Conservation (phyloP, 2,329 filamentous ascomycete species). For the Sporothrix euskadiensis region DNA sequence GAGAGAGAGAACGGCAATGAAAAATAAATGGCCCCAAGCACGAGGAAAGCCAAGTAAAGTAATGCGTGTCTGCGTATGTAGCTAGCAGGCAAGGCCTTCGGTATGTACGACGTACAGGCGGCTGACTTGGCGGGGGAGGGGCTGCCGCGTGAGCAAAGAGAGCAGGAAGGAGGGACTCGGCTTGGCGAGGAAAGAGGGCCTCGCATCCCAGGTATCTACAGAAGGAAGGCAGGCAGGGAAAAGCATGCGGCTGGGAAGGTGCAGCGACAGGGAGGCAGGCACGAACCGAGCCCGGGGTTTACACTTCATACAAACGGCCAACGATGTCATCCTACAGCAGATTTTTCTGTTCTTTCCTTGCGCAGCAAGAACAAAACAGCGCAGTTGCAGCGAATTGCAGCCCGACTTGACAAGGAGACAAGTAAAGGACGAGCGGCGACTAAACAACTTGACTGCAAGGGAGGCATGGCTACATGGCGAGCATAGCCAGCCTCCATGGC, state of each 20-base stretch:
- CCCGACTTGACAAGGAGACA: neutral
- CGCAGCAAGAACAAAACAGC: neutral
- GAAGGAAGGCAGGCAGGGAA: neutral
- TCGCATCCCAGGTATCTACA: neutral
- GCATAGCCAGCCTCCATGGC: neutral
- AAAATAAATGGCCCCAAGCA: neutral
- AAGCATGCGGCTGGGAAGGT: neutral
- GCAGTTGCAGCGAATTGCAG: constrained; percentile 10
- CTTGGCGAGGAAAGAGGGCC: neutral
- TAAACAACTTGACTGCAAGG: too few species aligned
- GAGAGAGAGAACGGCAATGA: neutral
- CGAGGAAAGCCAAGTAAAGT: neutral
- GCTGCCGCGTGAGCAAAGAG: neutral
- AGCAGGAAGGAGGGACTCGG: neutral
- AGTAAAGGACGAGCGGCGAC: neutral
- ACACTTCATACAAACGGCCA: neutral
- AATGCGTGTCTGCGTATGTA: neutral
- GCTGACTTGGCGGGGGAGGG: constrained; percentile 21
- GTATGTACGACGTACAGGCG: neutral
- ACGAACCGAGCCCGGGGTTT: neutral
- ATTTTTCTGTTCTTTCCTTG: neutral
- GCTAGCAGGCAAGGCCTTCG: constrained; percentile 1
- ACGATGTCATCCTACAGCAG: constrained; percentile 25
- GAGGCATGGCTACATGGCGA: neutral
- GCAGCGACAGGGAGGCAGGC: neutral